Percentiles rank a stretch among this genome's conserved stretches.
phyloP scores from a whole-genome alignment of 495 filamentous ascomycete species.

The Venustampulla echinocandica region DNA sequence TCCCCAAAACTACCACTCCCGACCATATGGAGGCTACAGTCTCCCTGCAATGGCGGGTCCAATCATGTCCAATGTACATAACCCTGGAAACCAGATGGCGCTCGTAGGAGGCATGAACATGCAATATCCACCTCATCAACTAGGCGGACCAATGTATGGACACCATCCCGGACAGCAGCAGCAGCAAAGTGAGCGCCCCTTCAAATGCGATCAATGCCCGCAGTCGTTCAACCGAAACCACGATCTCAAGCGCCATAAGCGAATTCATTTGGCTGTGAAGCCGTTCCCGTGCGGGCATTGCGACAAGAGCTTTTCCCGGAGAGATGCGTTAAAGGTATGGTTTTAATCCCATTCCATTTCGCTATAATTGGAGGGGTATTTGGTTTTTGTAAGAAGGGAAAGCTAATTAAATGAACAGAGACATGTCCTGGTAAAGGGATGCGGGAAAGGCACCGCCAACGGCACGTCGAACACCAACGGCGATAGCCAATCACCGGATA shows the following conservation, averaged over 20 bases:
- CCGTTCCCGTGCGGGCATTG: slow-evolving; percentile 87
- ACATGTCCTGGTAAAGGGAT: slow-evolving; percentile 90
- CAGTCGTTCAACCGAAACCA: slow-evolving; percentile 96
- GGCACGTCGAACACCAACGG: slow-evolving; percentile 13
- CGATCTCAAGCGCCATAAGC: slow-evolving; percentile 89
- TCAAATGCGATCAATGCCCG: slow-evolving; percentile 87
- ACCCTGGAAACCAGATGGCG: slow-evolving; percentile 58
- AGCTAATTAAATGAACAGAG: slow-evolving; percentile 48
- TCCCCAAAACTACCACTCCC: slow-evolving; percentile 31
- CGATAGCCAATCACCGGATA: slow-evolving; percentile 17
- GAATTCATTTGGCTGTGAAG: slow-evolving; percentile 92
- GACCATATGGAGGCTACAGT: slow-evolving; percentile 48
- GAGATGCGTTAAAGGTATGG: slow-evolving; percentile 89
- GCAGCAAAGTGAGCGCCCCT: slow-evolving; percentile 70
- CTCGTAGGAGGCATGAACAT: slow-evolving; percentile 57
- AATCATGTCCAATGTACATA: slow-evolving; percentile 66
- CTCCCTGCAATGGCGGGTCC: slow-evolving; percentile 56
- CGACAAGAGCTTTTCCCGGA: slow-evolving; percentile 94
- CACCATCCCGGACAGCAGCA: slow-evolving; percentile 36
- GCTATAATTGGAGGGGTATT: slow-evolving; percentile 11
- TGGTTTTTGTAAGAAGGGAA: slow-evolving; percentile 5
- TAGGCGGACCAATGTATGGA: slow-evolving; percentile 22
- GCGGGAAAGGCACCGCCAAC: slow-evolving; percentile 40
- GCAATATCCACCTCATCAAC: slow-evolving; percentile 28
- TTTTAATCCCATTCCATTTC: slow-evolving; percentile 10